Evolutionary conservation across 2,329 filamentous ascomycete species (phyloP), one percentile per base, ranked within the genome.

Genomic region (Helminthosporium solani): DNA sequence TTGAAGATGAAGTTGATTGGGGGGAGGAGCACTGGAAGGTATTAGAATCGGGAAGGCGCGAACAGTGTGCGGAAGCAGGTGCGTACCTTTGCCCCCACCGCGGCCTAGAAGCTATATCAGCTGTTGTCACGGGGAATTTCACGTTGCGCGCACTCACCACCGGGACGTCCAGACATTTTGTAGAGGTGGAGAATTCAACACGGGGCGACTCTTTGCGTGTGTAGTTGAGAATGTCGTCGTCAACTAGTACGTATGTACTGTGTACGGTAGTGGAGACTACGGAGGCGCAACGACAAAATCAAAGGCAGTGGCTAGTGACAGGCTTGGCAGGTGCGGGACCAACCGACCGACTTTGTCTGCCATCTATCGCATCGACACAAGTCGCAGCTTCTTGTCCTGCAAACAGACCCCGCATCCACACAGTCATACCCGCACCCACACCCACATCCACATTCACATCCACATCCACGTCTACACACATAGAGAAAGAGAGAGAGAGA

Each of bases 1-100:
- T 94, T 95, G 83, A 94, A 94, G 71, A 94, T 92, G 73, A 90
- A 90, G 74, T 94, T 91, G 76, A 89, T 89, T 1, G 86, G 86
- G 48, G 85, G 85, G 57, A 88, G 79, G 54, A 88, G 78, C 56
- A 87, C 86, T 75, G 47, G 2, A 20, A 2, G 9, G 9, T n/a
- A 37, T 62, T 35, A 60, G 51, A 27, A 50, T 57, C 14, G 37
- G 11, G 38, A n/a, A 33, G n/a, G 48, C 25, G 47, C 35, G 16
- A 45, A 28, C 30, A 20, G 38, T 48, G 46, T 46, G 39, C 8
- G 27, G 38, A 36, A 36, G 35, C 44, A 53, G 37, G 45, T 40
- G 40, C 40, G 45, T 60, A 68, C 67, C 65, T 61, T 70, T 70
- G 67, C 75, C 75, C 64, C 77, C 70, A 47, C 80, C 78, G 63